phyloP scores from a whole-genome alignment of 2,329 filamentous ascomycete species.

The Ascosphaera apis region DNA sequence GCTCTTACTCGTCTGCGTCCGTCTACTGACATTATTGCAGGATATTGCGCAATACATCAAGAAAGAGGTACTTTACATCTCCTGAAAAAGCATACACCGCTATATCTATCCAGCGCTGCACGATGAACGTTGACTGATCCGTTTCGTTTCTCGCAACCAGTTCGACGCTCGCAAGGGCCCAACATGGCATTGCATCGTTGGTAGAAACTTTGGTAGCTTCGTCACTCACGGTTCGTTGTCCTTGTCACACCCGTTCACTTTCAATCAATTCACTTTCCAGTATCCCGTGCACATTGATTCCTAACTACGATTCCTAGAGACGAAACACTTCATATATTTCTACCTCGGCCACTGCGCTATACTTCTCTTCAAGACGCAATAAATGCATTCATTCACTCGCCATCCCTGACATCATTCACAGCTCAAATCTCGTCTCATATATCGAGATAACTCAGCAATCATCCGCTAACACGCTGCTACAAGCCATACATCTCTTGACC shows the following conservation, averaged over 20 bases:
- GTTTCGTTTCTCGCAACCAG: conserved; percentile 32
- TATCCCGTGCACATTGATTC: not conserved
- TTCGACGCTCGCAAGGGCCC: conserved; percentile 94
- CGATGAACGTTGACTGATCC: too few species aligned
- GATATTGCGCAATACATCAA: conserved; percentile 94
- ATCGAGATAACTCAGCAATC: too few species aligned
- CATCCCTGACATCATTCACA: not conserved
- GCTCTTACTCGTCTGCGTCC: not conserved
- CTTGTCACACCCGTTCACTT: not conserved
- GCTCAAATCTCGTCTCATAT: too few species aligned
- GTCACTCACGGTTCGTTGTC: conserved; percentile 66
- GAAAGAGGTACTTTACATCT: conserved; percentile 42
- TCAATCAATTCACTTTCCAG: not conserved
- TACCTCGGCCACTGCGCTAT: conserved; percentile 98
- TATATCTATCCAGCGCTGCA: conserved; percentile 3
- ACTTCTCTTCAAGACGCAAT: conserved; percentile 97
- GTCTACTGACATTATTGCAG: conserved; percentile 23
- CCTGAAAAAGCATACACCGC: not conserved
- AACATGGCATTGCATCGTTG: conserved; percentile 98
- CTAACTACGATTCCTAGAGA: conserved; percentile 37
- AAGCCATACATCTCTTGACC: too few species aligned
- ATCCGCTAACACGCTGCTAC: too few species aligned
- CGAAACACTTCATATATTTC: conserved; percentile 99
- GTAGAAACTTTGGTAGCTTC: conserved; percentile 95
- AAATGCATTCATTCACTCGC: conserved; percentile 3